Evolutionary conservation across 129 eudicot genomes (phyloP).

Genomic region (Rutidosis leptorrhynchoides): DNA sequence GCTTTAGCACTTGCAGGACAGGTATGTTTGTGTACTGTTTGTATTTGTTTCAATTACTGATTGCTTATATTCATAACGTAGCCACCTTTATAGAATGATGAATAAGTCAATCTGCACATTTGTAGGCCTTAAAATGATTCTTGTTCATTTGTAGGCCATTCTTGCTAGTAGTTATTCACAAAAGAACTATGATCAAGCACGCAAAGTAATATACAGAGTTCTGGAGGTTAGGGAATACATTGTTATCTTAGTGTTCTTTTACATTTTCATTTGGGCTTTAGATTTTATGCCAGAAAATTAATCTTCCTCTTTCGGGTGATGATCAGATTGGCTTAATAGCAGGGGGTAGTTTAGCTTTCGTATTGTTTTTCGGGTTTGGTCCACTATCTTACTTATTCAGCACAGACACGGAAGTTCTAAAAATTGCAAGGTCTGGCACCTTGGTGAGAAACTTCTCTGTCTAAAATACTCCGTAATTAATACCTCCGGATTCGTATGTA

Average conservation of each 20-base stretch:
- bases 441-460: constrained; percentile 50
- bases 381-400: constrained; percentile 58
- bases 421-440: constrained; percentile 73
- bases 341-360: constrained; percentile 61
- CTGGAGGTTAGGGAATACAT: constrained; percentile 54
- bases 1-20: constrained; percentile 99
- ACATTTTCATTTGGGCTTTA: constrained; percentile 13
- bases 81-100: background rate
- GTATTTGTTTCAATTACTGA: background rate
- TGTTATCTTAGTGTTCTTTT: constrained; percentile 1
- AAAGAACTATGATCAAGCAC: constrained; percentile 69
- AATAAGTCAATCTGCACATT: background rate
- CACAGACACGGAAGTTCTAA: constrained; percentile 67
- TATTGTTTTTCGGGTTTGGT: constrained; percentile 67
- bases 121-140: background rate
- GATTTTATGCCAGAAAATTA: background rate
- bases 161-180: constrained; percentile 80
- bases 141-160: constrained; percentile 51
- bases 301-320: constrained; percentile 11
- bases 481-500: background rate
- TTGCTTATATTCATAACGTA: background rate
- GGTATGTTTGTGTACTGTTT: constrained; percentile 34
- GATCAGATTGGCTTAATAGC: constrained; percentile 62
- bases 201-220: constrained; percentile 67
- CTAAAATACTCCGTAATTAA: background rate